These are phyloP conservation scores for Fusarium miscanthi DNA, from an alignment of 2,329 filamentous ascomycete species.

Conservation along the genomic window DNA sequence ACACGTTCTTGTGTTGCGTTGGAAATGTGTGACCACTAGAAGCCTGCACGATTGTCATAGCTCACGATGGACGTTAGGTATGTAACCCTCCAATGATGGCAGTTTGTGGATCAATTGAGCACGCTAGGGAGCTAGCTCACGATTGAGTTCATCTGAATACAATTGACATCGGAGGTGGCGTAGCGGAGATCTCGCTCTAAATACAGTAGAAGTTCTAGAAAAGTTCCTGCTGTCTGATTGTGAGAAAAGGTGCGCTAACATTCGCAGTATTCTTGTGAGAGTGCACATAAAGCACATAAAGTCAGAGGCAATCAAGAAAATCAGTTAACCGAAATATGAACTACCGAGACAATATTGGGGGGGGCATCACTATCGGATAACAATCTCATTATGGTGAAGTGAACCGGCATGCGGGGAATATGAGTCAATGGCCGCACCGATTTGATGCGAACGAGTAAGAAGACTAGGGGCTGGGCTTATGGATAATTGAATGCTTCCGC, in stretches of 20 bases:
- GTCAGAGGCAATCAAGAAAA: too few relatives aligned
- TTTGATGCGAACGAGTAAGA: accelerated
- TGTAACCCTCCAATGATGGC: neutral
- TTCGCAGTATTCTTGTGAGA: too few relatives aligned
- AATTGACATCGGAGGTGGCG: neutral
- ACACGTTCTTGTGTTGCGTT: neutral
- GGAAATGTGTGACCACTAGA: neutral
- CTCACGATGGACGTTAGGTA: neutral
- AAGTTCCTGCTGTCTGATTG: neutral
- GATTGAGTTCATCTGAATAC: neutral
- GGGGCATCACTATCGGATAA: neutral
- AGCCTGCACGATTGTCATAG: neutral
- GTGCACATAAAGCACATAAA: too few relatives aligned
- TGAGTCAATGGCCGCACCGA: accelerated
- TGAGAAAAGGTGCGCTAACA: too few relatives aligned
- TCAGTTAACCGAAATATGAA: neutral
- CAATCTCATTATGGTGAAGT: too few relatives aligned
- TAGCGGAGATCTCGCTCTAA: neutral
- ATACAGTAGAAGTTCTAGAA: neutral
- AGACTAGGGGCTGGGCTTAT: accelerated
- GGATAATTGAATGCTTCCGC: neutral
- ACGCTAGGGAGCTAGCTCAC: neutral
- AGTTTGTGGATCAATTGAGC: neutral
- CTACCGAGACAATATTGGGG: neutral
- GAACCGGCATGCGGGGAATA: accelerated